Evolutionary conservation across 345 rosid species (phyloP).

Genomic region (Gynandropsis gynandra): DNA sequence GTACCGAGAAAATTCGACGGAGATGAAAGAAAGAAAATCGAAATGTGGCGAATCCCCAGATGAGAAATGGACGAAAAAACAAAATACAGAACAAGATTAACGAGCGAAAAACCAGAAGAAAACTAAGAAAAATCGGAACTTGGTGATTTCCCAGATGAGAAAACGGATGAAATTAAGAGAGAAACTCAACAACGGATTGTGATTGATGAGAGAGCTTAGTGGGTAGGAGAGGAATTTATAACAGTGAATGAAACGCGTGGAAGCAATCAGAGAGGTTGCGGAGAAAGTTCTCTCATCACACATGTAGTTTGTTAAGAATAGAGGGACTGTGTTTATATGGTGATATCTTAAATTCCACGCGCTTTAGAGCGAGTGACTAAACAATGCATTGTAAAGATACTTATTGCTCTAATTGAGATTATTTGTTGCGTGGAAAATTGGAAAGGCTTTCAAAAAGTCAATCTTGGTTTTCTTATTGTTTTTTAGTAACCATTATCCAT

Average conservation of each 20-base stretch:
- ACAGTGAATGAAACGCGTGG: slow-evolving; percentile 17
- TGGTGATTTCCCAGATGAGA: too few species aligned
- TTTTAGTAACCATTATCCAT: too few species aligned
- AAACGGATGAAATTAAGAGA: too few species aligned
- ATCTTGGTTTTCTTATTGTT: too few species aligned
- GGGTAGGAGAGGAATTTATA: slow-evolving; percentile 1
- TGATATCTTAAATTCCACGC: slow-evolving; percentile 6
- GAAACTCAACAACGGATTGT: not conserved
- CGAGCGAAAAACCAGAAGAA: not conserved
- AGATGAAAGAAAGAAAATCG: not conserved
- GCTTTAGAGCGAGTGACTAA: slow-evolving; percentile 4
- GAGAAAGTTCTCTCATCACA: slow-evolving; percentile 1
- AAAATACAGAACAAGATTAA: not conserved
- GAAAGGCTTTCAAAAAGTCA: too few species aligned
- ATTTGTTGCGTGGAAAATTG: too few species aligned
- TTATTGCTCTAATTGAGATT: too few species aligned
- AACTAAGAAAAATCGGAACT: not conserved
- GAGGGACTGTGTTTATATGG: not conserved
- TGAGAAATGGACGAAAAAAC: not conserved
- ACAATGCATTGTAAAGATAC: not conserved
- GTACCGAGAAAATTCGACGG: not conserved
- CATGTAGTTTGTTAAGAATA: slow-evolving; percentile 9
- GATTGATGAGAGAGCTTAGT: not conserved
- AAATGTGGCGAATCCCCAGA: not conserved
- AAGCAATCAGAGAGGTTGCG: slow-evolving; percentile 6